A percentile compares a stretch with the other conserved stretches of the same genome.
These are phyloP conservation scores for Cyberlindnera subsufficiens DNA, from an alignment of 805 yeast genomes.

Conservation along the genomic window DNA sequence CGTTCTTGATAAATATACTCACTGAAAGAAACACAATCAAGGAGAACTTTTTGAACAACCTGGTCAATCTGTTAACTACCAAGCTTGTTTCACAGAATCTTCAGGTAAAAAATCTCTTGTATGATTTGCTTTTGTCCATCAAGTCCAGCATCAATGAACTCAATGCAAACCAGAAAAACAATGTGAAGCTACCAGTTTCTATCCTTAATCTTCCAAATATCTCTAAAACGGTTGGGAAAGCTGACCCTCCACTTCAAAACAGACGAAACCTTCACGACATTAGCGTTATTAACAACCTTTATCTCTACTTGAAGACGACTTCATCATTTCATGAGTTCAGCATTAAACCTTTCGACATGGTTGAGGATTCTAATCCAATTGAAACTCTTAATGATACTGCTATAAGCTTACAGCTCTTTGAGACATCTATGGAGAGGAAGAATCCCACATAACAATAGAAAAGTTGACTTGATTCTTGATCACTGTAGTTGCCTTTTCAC, in stretches of 20 bases:
- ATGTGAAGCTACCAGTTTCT: conserved; percentile 23
- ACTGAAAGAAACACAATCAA: conserved; percentile 35
- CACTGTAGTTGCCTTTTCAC: no score
- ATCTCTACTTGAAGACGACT: conserved; percentile 22
- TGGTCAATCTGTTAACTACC: conserved; percentile 41
- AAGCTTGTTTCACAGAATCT: conserved; percentile 37
- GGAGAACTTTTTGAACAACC: conserved; percentile 40
- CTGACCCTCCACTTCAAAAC: background rate
- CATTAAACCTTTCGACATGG: conserved; percentile 47
- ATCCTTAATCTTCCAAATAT: conserved; percentile 19
- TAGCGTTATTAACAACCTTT: conserved; percentile 16
- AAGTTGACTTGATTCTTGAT: no score
- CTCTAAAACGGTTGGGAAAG: conserved; percentile 7
- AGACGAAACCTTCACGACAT: conserved; percentile 19
- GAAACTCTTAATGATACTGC: conserved; percentile 47
- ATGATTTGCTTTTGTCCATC: conserved; percentile 52
- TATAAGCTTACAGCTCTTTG: conserved; percentile 47
- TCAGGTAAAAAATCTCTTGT: conserved; percentile 48
- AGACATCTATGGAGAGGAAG: conserved; percentile 40
- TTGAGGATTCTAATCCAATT: conserved; percentile 50
- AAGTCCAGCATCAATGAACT: conserved; percentile 30
- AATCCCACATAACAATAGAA: conserved; percentile 29
- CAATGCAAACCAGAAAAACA: conserved; percentile 22
- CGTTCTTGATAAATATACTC: conserved; percentile 41
- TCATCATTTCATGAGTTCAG: conserved; percentile 31